Conservation (phyloP, 2,329 filamentous ascomycete genomes). For the Endocalyx cinctus region DNA sequence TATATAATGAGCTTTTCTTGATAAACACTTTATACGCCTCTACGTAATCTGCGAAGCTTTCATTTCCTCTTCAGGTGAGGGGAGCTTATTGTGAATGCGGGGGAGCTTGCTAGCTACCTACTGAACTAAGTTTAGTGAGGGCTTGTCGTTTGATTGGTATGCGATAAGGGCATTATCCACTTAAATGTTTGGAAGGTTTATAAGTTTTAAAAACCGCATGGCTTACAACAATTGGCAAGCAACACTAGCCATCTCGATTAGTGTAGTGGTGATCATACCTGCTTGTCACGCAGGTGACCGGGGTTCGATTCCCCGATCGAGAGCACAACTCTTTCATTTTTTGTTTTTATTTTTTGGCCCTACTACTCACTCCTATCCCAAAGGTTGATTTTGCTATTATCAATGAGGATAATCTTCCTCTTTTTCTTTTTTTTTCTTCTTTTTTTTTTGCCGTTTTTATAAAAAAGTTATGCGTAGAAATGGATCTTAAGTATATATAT, state of each 20-base stretch:
- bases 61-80: not conserved
- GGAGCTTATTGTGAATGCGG: not conserved
- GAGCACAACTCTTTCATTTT: conserved; percentile 14
- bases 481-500: too few species aligned
- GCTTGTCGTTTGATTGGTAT: not conserved
- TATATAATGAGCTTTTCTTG: not conserved
- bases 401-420: too few species aligned
- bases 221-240: conserved; percentile 1
- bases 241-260: too few species aligned
- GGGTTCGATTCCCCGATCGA: conserved; percentile 32
- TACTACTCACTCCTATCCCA: too few species aligned
- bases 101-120: not conserved
- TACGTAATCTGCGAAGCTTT: too few species aligned
- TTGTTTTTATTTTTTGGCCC: conserved; percentile 1
- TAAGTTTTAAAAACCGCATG: not conserved
- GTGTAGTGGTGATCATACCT: conserved; percentile 26
- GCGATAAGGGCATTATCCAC: not conserved
- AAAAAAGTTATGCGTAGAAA: too few species aligned
- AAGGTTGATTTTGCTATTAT: too few species aligned
- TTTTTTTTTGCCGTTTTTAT: too few species aligned
- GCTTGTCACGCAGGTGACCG: conserved; percentile 28
- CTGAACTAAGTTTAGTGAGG: not conserved
- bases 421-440: too few species aligned
- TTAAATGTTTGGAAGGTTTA: not conserved
- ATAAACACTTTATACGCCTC: too few species aligned